These are phyloP conservation scores for Spergularia azorica DNA, from an alignment of 179 eudicot genomes.

Conservation along the genomic window DNA sequence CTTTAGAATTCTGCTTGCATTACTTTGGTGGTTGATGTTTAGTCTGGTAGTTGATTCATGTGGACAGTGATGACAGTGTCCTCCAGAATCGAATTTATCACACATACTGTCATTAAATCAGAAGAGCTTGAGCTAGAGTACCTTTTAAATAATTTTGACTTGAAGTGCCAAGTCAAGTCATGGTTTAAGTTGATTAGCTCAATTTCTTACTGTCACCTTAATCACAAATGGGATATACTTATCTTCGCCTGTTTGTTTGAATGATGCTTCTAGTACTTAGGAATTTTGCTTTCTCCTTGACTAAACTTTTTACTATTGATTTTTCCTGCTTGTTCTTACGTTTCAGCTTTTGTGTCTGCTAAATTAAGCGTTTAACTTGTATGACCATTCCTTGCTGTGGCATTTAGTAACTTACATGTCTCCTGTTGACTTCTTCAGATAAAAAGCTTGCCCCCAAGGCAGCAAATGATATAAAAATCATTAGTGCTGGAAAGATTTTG, in stretches of 20 bases:
- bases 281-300: background rate
- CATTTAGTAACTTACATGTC: background rate
- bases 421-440: slow-evolving; percentile 39
- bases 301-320: background rate
- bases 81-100: background rate
- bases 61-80: background rate
- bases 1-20: background rate
- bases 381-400: background rate
- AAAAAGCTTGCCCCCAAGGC: slow-evolving; percentile 68
- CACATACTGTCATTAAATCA: background rate
- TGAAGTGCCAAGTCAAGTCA: background rate
- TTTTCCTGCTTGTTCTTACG: background rate
- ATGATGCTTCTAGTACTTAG: background rate
- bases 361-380: background rate
- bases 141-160: background rate
- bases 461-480: slow-evolving; percentile 73
- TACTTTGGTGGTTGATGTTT: background rate
- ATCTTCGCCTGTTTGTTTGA: background rate
- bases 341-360: background rate
- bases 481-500: slow-evolving; percentile 77
- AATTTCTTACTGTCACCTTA: background rate
- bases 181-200: background rate
- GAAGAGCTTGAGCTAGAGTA: background rate
- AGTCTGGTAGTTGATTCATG: background rate
- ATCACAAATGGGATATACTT: background rate